phyloP scores from a whole-genome alignment of 305 asterid genomes.

The Fraxinus platypoda region DNA sequence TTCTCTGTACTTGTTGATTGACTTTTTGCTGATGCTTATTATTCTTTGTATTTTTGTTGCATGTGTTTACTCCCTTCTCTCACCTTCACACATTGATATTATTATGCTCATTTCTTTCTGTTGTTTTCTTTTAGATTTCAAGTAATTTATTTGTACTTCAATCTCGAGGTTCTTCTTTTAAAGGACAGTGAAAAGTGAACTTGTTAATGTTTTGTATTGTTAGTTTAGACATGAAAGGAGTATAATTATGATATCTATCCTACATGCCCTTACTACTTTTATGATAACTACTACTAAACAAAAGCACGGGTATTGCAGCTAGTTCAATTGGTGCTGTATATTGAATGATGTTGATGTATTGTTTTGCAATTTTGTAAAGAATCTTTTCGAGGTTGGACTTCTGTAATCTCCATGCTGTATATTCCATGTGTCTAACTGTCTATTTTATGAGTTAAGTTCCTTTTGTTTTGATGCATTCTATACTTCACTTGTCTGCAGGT shows the following conservation, averaged over 20 bases:
- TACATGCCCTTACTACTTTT: not conserved
- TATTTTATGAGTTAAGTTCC: constrained; percentile 1
- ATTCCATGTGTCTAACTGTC: not conserved
- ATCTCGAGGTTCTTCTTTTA: not conserved
- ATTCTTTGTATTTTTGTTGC: not conserved
- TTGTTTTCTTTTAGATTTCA: not conserved
- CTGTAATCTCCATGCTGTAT: not conserved
- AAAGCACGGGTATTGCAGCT: not conserved
- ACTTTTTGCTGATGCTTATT: constrained; percentile 5
- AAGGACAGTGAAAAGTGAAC: not conserved
- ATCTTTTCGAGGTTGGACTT: constrained; percentile 7
- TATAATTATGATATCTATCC: not conserved
- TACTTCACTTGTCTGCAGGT: constrained; percentile 58
- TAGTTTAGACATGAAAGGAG: not conserved
- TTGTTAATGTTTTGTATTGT: not conserved
- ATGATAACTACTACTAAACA: not conserved
- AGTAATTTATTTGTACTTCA: not conserved
- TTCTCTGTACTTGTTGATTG: not conserved
- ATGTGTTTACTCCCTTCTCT: constrained; percentile 2
- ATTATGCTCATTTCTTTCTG: not conserved
- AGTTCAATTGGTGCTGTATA: not conserved
- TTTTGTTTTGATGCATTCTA: constrained; percentile 13
- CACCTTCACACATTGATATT: constrained; percentile 1
- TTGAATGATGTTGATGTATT: not conserved
- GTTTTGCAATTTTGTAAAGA: not conserved